Conservation (phyloP, 202 grass and related monocot genomes). For the Panicum virgatum region DNA sequence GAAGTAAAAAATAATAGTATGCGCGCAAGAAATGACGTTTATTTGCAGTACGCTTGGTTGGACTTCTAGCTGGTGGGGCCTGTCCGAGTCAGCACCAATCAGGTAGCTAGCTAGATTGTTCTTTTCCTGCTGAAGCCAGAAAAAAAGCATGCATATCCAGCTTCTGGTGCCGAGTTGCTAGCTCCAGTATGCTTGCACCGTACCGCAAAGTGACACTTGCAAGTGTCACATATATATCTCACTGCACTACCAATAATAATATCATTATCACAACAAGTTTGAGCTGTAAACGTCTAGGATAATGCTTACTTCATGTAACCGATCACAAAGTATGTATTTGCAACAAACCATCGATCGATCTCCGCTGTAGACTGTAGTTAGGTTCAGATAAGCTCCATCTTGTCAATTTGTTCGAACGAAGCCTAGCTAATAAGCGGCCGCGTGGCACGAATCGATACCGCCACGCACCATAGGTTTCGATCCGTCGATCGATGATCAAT, state of each 20-base stretch:
- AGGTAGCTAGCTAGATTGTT: constrained; percentile 35
- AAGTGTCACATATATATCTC: not conserved
- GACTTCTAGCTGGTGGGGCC: not conserved
- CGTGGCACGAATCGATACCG: no score
- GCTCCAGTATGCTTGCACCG: not conserved
- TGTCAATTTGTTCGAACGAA: no score
- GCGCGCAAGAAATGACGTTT: not conserved
- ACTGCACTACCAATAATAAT: not conserved
- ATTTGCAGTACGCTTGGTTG: not conserved
- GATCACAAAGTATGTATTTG: not conserved
- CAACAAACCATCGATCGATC: not conserved
- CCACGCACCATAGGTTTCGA: not conserved
- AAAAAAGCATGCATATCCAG: not conserved
- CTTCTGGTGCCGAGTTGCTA: not conserved
- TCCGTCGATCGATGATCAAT: not conserved
- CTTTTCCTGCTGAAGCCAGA: constrained; percentile 24
- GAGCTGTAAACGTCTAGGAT: not conserved
- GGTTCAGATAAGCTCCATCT: no score
- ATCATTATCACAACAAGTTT: constrained; percentile 9
- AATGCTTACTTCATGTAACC: not conserved
- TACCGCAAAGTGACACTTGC: not conserved
- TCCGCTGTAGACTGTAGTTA: not conserved
- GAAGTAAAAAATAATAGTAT: not conserved
- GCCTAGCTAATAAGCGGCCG: no score
- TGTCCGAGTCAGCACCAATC: constrained; percentile 46